Conservation (phyloP, 352 stramenopile species). For the Phytophthora cactorum region DNA sequence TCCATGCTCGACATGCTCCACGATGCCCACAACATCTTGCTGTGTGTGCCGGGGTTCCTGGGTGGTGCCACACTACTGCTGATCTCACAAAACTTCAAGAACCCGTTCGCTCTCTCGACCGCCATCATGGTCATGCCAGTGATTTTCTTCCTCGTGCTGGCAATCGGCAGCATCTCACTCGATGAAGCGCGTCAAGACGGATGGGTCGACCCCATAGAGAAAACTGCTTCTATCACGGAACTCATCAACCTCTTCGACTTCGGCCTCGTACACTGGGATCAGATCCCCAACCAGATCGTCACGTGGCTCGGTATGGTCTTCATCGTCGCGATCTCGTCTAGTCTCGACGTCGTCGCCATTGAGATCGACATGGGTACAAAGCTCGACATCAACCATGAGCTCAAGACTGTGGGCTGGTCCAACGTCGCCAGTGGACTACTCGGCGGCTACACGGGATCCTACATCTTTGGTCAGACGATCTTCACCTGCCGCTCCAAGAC, state of each 20-base stretch:
- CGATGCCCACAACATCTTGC: too few species aligned
- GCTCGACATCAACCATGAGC: slow-evolving; percentile 95
- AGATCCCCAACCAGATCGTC: slow-evolving; percentile 87
- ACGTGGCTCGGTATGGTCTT: slow-evolving; percentile 96
- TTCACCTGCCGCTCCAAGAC: slow-evolving; percentile 94
- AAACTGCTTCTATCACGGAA: slow-evolving; percentile 54
- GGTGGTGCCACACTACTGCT: too few species aligned
- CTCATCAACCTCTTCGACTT: slow-evolving; percentile 92
- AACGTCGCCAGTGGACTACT: slow-evolving; percentile 95
- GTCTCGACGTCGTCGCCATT: slow-evolving; percentile 96
- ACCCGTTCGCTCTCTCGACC: too few species aligned
- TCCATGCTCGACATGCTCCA: too few species aligned
- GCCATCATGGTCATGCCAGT: too few species aligned
- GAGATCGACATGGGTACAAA: slow-evolving; percentile 95
- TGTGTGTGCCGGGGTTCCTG: too few species aligned
- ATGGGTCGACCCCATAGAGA: slow-evolving; percentile 67
- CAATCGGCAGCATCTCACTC: too few species aligned
- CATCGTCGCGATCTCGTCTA: slow-evolving; percentile 96
- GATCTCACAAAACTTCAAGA: too few species aligned
- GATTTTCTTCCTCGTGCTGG: too few species aligned
- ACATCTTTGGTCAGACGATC: slow-evolving; percentile 99
- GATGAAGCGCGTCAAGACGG: too few species aligned
- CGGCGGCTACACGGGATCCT: slow-evolving; percentile 97
- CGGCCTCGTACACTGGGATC: slow-evolving; percentile 85
- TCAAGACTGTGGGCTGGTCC: slow-evolving; percentile 92